These are phyloP conservation scores for Globisporangium barbulae DNA, from an alignment of 352 stramenopile genomes.

Conservation along the genomic window DNA sequence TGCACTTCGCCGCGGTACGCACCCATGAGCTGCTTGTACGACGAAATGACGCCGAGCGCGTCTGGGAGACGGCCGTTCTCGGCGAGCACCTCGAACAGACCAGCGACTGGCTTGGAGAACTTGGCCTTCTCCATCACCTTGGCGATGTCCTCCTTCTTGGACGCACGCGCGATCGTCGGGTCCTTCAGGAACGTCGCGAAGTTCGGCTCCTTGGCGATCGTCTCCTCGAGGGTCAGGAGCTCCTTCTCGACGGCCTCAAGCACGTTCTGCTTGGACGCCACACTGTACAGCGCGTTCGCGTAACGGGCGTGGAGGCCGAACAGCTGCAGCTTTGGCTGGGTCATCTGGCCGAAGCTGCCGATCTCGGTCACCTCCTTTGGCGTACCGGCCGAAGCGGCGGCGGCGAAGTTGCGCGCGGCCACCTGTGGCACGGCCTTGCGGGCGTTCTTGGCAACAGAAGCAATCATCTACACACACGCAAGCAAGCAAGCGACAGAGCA, in stretches of 20 bases:
- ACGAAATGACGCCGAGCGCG: constrained; percentile 78
- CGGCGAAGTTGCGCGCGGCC: constrained; percentile 36
- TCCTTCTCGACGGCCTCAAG: constrained; percentile 86
- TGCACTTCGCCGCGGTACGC: constrained; percentile 94
- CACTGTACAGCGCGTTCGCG: constrained; percentile 96
- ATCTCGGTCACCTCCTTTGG: constrained; percentile 61
- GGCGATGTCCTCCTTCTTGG: constrained; percentile 93
- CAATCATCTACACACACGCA: constrained; percentile 42
- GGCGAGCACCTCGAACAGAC: constrained; percentile 95
- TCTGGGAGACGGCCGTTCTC: constrained; percentile 95
- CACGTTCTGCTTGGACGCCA: constrained; percentile 88
- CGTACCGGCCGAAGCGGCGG: constrained; percentile 23
- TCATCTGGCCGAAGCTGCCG: constrained; percentile 75
- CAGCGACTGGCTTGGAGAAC: constrained; percentile 92
- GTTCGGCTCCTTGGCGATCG: constrained; percentile 82
- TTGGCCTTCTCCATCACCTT: constrained; percentile 90
- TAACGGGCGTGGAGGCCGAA: constrained; percentile 96
- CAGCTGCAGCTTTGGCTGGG: constrained; percentile 91
- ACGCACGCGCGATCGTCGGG: constrained; percentile 92
- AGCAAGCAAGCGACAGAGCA: neutral
- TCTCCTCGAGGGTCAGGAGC: constrained; percentile 79
- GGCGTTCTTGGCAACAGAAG: constrained; percentile 70
- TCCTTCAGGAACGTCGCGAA: constrained; percentile 96
- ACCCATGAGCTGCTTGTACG: constrained; percentile 95
- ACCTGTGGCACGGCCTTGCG: constrained; percentile 39